Evolutionary conservation across 805 yeast genomes (phyloP).

Genomic region (Tetrapisispora namnaoensis): DNA sequence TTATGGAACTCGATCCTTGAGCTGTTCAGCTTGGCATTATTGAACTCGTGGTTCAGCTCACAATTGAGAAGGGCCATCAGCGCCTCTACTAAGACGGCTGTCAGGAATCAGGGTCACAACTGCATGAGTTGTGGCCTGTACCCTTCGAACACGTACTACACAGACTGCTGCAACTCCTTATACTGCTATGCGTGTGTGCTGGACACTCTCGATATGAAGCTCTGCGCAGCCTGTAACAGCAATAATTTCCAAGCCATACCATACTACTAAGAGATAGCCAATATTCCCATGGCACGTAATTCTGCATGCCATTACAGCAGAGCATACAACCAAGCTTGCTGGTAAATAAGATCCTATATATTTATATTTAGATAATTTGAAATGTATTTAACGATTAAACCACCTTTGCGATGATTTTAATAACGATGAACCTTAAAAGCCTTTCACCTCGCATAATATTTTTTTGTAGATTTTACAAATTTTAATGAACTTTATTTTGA

Average conservation of each 20-base stretch:
- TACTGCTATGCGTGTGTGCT: constrained; percentile 19
- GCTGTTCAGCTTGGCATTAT: constrained; percentile 14
- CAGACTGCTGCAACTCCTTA: constrained; percentile 13
- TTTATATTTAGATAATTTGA: no score
- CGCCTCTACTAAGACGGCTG: background rate
- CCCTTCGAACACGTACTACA: constrained; percentile 15
- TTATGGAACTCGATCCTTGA: constrained; percentile 26
- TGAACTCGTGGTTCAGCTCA: constrained; percentile 6
- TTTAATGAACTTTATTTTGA: no score
- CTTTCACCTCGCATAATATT: no score
- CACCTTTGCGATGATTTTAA: background rate
- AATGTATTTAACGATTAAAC: no score
- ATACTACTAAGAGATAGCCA: constrained; percentile 4
- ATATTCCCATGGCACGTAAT: no score
- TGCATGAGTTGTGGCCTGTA: constrained; percentile 15
- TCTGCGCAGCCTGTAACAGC: background rate
- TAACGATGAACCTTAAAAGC: no score
- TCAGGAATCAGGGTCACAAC: background rate
- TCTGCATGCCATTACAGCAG: no score
- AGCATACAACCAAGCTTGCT: no score
- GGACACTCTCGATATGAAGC: background rate
- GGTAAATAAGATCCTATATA: no score
- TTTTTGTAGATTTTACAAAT: no score
- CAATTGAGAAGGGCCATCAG: background rate
- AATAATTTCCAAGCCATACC: constrained; percentile 1